Percentiles rank a stretch among this genome's conserved stretches.
These are phyloP conservation scores for Mayamaea pseudoterrestris DNA, from an alignment of 108 stramenopile genomes.

Conservation along the genomic window DNA sequence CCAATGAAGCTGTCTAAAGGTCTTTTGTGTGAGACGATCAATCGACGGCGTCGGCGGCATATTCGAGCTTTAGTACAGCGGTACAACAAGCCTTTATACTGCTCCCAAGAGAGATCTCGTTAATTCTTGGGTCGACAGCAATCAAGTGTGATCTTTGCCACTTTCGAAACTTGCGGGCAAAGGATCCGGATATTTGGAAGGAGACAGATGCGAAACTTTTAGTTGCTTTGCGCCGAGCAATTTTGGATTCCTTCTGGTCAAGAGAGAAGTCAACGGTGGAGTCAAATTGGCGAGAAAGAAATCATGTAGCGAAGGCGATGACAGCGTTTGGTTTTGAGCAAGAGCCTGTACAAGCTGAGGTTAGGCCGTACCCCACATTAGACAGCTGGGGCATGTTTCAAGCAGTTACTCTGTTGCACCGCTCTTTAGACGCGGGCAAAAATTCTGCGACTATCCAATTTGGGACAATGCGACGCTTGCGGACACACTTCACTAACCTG, in stretches of 20 bases:
- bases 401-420: slow-evolving; percentile 15
- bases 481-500: neutral
- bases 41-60: too few species aligned
- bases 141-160: slow-evolving; percentile 43
- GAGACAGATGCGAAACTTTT: neutral
- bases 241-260: slow-evolving; percentile 40
- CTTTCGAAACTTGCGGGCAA: slow-evolving; percentile 14
- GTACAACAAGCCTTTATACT: too few species aligned
- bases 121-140: too few species aligned
- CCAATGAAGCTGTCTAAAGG: too few species aligned
- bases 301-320: neutral
- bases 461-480: slow-evolving; percentile 8
- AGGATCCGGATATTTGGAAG: slow-evolving; percentile 5
- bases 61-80: too few species aligned
- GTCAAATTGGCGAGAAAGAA: neutral
- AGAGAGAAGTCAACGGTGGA: slow-evolving; percentile 23
- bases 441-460: slow-evolving; percentile 12
- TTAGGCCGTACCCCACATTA: slow-evolving; percentile 10
- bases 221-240: slow-evolving; percentile 21
- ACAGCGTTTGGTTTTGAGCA: neutral
- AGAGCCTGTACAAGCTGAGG: neutral
- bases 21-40: too few species aligned
- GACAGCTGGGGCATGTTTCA: slow-evolving; percentile 19
- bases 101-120: too few species aligned
- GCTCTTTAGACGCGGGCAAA: slow-evolving; percentile 10